Percentiles rank a stretch among this genome's conserved stretches.
Evolutionary conservation across 2,329 filamentous ascomycete genomes (phyloP).

Genomic region (Chrysoporthe austroafricana): DNA sequence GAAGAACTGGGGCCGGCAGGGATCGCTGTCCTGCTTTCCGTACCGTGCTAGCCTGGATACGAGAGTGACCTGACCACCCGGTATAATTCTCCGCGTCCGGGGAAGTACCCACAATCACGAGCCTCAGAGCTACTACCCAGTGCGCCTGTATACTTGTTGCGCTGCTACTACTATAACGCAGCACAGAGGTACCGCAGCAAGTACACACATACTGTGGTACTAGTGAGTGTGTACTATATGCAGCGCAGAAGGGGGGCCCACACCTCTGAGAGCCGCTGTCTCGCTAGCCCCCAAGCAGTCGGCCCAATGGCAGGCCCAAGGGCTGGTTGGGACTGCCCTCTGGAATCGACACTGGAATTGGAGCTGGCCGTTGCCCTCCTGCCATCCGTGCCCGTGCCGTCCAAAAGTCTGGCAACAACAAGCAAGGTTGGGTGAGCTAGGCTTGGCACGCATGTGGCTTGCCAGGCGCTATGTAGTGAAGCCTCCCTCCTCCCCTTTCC

Average conservation of each 20-base stretch:
- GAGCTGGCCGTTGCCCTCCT: neutral
- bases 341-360: neutral
- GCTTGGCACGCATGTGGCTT: conserved; percentile 1
- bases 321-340: neutral
- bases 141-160: no score
- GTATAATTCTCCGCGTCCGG: neutral
- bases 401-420: neutral
- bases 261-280: neutral
- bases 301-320: no score
- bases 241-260: neutral
- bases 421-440: neutral
- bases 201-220: neutral
- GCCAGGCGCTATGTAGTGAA: neutral
- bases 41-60: neutral
- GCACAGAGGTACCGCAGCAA: neutral
- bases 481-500: neutral
- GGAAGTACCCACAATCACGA: conserved; percentile 16
- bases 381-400: neutral
- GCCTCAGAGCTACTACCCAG: neutral
- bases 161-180: no score
- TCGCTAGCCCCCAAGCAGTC: neutral
- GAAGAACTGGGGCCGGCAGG: neutral
- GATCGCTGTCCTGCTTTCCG: neutral
- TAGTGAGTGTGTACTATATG: neutral
- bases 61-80: conserved; percentile 19